Evolutionary conservation across 495 filamentous ascomycete genomes (phyloP).

Genomic region (Penicillium tannophilum): DNA sequence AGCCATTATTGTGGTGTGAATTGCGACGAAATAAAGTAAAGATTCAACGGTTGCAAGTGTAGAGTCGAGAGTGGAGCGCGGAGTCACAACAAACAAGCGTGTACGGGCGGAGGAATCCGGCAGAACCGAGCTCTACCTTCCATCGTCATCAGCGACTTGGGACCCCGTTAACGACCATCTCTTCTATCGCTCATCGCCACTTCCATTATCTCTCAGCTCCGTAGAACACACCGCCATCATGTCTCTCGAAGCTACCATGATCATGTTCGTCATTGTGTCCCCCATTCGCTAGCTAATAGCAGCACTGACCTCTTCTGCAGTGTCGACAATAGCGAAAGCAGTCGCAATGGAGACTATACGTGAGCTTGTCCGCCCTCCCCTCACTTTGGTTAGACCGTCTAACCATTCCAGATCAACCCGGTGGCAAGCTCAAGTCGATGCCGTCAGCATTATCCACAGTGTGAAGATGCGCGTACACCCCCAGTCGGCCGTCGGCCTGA

Average conservation of each 20-base stretch:
- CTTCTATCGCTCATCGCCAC: slow-evolving; percentile 19
- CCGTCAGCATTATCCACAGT: slow-evolving; percentile 90
- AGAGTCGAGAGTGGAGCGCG: slow-evolving; percentile 25
- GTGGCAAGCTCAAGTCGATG: slow-evolving; percentile 94
- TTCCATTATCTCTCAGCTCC: slow-evolving; percentile 9
- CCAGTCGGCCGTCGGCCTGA: slow-evolving; percentile 93
- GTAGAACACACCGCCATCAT: slow-evolving; percentile 50
- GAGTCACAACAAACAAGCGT: slow-evolving; percentile 35
- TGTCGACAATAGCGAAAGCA: slow-evolving; percentile 98
- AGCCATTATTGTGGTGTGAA: slow-evolving; percentile 48
- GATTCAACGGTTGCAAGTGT: background rate
- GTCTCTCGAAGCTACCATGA: slow-evolving; percentile 75
- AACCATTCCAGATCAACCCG: slow-evolving; percentile 68
- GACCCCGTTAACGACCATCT: slow-evolving; percentile 15
- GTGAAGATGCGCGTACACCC: slow-evolving; percentile 92
- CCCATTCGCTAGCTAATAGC: slow-evolving; percentile 15
- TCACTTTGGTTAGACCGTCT: slow-evolving; percentile 14
- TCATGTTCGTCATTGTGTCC: slow-evolving; percentile 56
- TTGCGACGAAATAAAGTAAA: slow-evolving; percentile 7
- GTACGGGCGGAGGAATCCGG: slow-evolving; percentile 21
- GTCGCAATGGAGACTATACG: slow-evolving; percentile 92
- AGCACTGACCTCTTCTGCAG: slow-evolving; percentile 45
- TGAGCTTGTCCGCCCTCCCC: slow-evolving; percentile 26
- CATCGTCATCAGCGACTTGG: slow-evolving; percentile 25
- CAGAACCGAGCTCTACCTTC: slow-evolving; percentile 32